Base-by-base conservation (phyloP, 352 stramenopile genomes). In the Pythium aphanidermatum region DNA sequence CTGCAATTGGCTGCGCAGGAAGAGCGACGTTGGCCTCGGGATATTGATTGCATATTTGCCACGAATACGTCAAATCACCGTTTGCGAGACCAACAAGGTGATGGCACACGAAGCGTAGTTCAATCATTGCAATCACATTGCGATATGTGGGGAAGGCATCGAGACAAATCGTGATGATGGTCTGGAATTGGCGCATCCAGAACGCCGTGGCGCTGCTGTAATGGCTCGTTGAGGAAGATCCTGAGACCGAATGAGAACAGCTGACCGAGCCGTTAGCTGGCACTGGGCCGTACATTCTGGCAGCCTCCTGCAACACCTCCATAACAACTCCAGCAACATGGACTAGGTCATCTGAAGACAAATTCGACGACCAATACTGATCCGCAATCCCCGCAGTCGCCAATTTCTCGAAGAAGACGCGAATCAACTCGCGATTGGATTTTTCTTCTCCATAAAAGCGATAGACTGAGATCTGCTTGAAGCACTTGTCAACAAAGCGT, bases 81-180 rank as follows among this genome's bases (percentile, higher is more conserved):
- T 60, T 75, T 7, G 72, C 63, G 40, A 88, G 85, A 2, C 70
- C 67, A 5, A 78, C 67, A 36, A 91, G 64, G 26, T 94, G 79
- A 34, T 94, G 82, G 27, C 73, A 85, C 3, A 91, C 82, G 25
- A 87, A 94, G 10, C 82, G 74, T 3, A 91, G 65, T 47, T 94
- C 82, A 32, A 92, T 72, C 6, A 94, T 53, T 20, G 75, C 73
- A 4, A 88, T 55, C 14, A 87, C 59, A 36, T 86, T 64, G 6
- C 60, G 68, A 46, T 82, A 83, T 28, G 68, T 61, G 14, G 82
- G 80, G 28, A 92, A 92, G 3, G 76, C 66, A 33, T 87, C 69
- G 1, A 70, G 58, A 29, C 79, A 90, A 34, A 79, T 75, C 13
- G 65, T 52, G 32, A 92, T 30, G 17, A 83, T 80, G 23, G 77